Conservation (phyloP, 2,329 filamentous ascomycete species). For the Fusarium sp. region DNA sequence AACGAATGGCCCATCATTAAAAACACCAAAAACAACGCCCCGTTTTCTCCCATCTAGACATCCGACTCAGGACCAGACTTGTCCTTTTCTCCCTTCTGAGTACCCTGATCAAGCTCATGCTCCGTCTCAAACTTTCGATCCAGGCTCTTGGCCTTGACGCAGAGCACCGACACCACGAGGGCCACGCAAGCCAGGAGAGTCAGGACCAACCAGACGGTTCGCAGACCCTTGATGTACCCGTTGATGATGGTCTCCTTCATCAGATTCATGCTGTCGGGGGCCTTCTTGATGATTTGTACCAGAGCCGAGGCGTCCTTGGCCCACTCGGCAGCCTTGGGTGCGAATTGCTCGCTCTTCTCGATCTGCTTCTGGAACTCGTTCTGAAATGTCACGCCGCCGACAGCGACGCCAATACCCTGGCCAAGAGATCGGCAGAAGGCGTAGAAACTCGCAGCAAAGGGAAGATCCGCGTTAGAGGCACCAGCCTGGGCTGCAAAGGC, state of each 20-base stretch:
- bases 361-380: conserved; percentile 69
- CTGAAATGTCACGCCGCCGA: conserved; percentile 77
- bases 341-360: conserved; percentile 59
- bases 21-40: neutral
- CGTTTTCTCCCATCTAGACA: conserved; percentile 19
- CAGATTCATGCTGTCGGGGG: conserved; percentile 51
- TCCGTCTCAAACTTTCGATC: conserved; percentile 41
- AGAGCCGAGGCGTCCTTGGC: conserved; percentile 69
- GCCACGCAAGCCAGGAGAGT: conserved; percentile 44
- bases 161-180: conserved; percentile 28
- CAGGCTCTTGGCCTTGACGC: conserved; percentile 35
- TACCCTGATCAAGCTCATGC: conserved; percentile 18
- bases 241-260: conserved; percentile 44
- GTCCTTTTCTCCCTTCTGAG: neutral
- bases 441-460: conserved; percentile 70
- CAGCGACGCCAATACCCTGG: conserved; percentile 73
- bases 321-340: conserved; percentile 55
- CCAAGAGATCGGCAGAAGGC: conserved; percentile 71
- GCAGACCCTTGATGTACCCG: conserved; percentile 50
- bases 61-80: conserved; percentile 1
- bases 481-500: conserved; percentile 71
- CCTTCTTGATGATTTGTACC: conserved; percentile 58
- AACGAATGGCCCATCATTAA: neutral
- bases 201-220: conserved; percentile 49
- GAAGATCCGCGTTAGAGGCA: conserved; percentile 54